Evolutionary conservation across 352 stramenopile species (phyloP), one percentile per base, ranked within the genome.

Genomic region (Saprolegnia parasitica): DNA sequence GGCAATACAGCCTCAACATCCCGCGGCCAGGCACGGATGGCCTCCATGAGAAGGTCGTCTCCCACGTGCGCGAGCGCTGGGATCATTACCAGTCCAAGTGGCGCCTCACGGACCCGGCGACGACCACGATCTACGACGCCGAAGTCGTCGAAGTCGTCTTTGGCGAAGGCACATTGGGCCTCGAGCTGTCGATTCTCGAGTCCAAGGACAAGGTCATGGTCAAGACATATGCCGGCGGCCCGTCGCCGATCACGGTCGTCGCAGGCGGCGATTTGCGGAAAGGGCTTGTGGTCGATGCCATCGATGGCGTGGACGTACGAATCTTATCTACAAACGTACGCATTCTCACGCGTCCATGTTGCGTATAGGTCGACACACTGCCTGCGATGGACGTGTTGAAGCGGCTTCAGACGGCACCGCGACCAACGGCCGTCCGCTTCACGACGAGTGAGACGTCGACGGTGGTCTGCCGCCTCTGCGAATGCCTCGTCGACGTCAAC

Each of bases 1-100:
- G 86, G 2, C 86, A 93, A 68, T 90, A 88, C 67, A 94, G 84
- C 49, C 73, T 94, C 62, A 92, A 86, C 46, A 84, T 92, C n/a
- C 75, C 76, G 3, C 81, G 23, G 73, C 82, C 0, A 73, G 73
- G 63, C 23, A 62, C 63, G 18, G 20, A 70, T 24, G 21, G 26
- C 23, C 8, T 61, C 2, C 63, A 70, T 49, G 42, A 70, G 46
- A 70, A 70, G 29, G 76, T 70, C 3, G 65, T 90, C 0, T 77
- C 76, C 32, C 78, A 80, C 54, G 79, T 84, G n/a, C 65, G 87
- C 23, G 74, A 70, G 8, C 81, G 81, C 8, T 86, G 84, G 72
- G 82, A 88, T 56, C 77, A 77, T 47, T 86, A 89, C 23, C 80
- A 84, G 32, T 55, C 78, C 64, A 82, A 82, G 57, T 91, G 82